Evolutionary conservation across 305 asterid genomes (phyloP).

Genomic region (Fraxinus xanthoxyloides): DNA sequence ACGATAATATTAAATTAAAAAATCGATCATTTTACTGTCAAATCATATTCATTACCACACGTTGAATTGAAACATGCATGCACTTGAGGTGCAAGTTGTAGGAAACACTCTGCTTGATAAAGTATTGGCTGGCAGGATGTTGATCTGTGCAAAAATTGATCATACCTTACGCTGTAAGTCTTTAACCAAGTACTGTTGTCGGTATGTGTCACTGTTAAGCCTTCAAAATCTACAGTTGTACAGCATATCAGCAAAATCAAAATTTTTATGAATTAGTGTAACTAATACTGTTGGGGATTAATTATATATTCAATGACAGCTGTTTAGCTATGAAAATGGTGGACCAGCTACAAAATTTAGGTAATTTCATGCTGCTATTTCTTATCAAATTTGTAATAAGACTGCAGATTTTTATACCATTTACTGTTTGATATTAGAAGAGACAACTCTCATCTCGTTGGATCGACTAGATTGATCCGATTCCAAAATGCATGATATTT

Average conservation of each 20-base stretch:
- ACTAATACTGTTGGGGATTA: neutral
- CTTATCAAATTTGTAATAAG: neutral
- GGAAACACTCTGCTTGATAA: neutral
- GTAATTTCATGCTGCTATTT: neutral
- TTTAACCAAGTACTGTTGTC: neutral
- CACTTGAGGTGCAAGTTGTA: neutral
- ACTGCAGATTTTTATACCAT: neutral
- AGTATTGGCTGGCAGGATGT: neutral
- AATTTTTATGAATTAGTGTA: neutral
- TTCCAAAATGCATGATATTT: neutral
- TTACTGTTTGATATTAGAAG: neutral
- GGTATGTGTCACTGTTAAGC: neutral
- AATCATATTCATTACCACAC: neutral
- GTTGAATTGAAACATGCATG: neutral
- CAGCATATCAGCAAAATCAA: neutral
- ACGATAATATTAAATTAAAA: neutral
- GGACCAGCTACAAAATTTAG: neutral
- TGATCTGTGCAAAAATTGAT: neutral
- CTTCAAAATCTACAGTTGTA: neutral
- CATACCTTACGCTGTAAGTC: neutral
- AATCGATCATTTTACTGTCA: neutral
- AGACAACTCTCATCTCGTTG: neutral
- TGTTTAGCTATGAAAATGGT: neutral
- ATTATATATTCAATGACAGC: neutral
- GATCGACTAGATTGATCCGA: neutral